Base-by-base conservation (phyloP, 805 yeast species). In the Lipomyces yamadae region DNA sequence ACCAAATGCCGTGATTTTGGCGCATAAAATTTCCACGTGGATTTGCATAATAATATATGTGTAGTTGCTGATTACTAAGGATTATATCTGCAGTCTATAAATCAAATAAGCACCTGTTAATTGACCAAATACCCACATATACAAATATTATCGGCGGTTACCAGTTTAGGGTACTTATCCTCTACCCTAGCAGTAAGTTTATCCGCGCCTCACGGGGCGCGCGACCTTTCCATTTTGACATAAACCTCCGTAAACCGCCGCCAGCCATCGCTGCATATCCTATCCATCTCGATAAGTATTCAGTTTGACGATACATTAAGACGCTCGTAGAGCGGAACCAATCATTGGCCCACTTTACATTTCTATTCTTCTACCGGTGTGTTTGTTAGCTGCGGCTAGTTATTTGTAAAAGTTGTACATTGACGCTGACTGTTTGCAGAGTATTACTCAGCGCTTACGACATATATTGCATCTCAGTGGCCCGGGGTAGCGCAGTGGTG, bases 161-260 rank as follows among this genome's bases (percentile, higher is more conserved):
- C 24, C 1, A 24, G 24, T 1, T 24, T 24, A 24, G 24, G 24
- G 24, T 24, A 24, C 24, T 24, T 24, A 24, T 24, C 24, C 24
- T 24, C 1, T 24, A 24, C 24, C 24, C 24, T 24, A 24, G 24
- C 24, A 24, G 24, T 24, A 24, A 24, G 24, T 24, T 24, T 42
- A 42, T 42, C 48, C n/a, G 48, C 48, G 48, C 48, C 48, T 42
- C 48, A 42, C 48, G 48, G 48, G 48, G 24, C 48, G 48, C 48
- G n/a, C 48, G 48, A 42, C 24, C 24, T 42, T 37, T 42, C 48
- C 13, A 42, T 18, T 6, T 15, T 39, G 13, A n/a, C 18, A 15
- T 42, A 42, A 42, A 42, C 48, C 18, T 13, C 48, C 48, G 24
- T 24, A 7, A 8, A 10, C 39, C 11, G 39, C 13, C 39, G 4